Evolutionary conservation across 768 basidiomycete species (phyloP).

Genomic region (Lepiota brunneoincarnata): DNA sequence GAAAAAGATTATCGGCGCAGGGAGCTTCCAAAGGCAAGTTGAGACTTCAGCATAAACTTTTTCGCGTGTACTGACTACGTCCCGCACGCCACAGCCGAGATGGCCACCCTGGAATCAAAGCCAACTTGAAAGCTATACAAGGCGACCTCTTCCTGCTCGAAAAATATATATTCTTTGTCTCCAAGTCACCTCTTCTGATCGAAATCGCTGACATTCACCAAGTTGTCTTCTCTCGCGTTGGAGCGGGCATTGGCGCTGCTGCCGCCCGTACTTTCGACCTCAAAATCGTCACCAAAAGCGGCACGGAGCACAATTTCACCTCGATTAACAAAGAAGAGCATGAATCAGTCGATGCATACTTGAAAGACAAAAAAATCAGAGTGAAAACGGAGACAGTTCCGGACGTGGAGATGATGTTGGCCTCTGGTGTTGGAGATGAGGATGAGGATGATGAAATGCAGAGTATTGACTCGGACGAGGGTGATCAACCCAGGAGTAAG

Average conservation of each 20-base stretch:
- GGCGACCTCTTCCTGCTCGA: conserved; percentile 98
- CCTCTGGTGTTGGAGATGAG: conserved; percentile 59
- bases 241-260: conserved; percentile 75
- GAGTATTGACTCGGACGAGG: conserved; percentile 74
- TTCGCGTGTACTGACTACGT: not conserved
- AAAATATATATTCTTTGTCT: conserved; percentile 97
- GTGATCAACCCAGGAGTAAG: conserved; percentile 53
- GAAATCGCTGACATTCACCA: conserved; percentile 89
- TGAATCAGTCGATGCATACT: conserved; percentile 77
- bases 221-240: conserved; percentile 91
- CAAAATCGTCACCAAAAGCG: conserved; percentile 81
- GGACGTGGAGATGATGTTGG: conserved; percentile 76
- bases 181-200: conserved; percentile 89
- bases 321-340: conserved; percentile 97
- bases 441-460: conserved; percentile 83
- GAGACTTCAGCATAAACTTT: not conserved
- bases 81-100: conserved; percentile 54
- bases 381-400: conserved; percentile 96
- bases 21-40: conserved; percentile 77
- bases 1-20: conserved; percentile 89
- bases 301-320: conserved; percentile 86
- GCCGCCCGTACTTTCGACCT: conserved; percentile 94
- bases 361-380: conserved; percentile 88
- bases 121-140: conserved; percentile 94
- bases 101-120: conserved; percentile 94